Base-by-base conservation (phyloP, 805 yeast genomes). In the Wickerhamomyces mucosus region DNA sequence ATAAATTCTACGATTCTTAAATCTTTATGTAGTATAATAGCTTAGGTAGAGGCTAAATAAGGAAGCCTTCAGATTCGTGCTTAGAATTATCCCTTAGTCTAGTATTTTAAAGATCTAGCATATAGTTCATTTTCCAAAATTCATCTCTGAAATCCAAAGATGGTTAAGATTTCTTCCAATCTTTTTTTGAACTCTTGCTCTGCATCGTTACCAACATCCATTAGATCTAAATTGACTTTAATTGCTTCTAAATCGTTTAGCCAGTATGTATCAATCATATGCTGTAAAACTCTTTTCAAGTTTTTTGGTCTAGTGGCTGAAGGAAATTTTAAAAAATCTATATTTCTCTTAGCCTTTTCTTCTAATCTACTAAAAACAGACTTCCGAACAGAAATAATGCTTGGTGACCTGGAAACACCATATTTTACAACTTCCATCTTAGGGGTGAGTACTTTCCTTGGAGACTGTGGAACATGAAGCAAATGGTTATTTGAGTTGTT, bases 241-340 rank as follows among this genome's bases (percentile, higher is more conserved):
- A 43, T 36, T 8, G 26, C 17, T 4, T 30, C 30, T 17, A 31
- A 14, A 28, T 63, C 53, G n/a, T 52, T 48, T 11, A 39, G 35
- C 60, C 65, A 61, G 32, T 46, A 56, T 1, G 52, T 51, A 18
- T 59, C 59, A 27, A 59, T 36, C 26, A 63, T 51, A 35, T 57
- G 58, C n/a, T 55, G 55, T 8, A 57, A 31, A 22, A 63, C 50
- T 19, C 52, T 46, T 11, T 32, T 40, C 27, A 59, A 29, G 32
- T 53, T 58, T n/a, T 40, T 45, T 11, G 53, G 50, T 34, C 58
- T 50, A 1, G 58, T 48, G 3, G 61, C 59, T 12, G 45, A 36
- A 6, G 61, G 56, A 29, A 43, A 50, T 27, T 45, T 40, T 28
- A 58, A 38, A 26, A 55, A 60, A 23, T 59, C 58, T 34, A 59